Conservation (phyloP, 768 basidiomycete genomes). For the Pleurotus platypus region DNA sequence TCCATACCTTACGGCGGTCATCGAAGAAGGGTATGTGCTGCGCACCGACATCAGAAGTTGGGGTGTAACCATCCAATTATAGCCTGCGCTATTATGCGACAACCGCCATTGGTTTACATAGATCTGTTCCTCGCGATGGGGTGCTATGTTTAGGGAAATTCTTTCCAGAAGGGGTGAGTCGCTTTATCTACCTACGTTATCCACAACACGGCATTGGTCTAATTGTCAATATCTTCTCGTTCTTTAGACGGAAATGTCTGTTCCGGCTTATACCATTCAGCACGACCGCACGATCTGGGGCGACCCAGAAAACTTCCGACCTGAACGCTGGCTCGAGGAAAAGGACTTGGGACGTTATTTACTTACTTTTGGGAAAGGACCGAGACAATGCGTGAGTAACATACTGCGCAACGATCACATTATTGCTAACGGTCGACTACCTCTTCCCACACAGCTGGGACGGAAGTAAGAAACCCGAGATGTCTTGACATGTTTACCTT, state of each 20-base stretch:
- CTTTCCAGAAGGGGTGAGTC: conserved; percentile 26
- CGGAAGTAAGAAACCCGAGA: conserved; percentile 15
- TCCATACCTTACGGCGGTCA: conserved; percentile 23
- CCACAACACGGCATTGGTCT: too few species aligned
- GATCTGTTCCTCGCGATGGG: conserved; percentile 25
- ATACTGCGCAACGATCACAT: conserved; percentile 7
- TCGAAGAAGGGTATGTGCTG: conserved; percentile 21
- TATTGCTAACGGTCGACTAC: neutral
- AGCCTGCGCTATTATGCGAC: conserved; percentile 30
- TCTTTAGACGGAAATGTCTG: conserved; percentile 28
- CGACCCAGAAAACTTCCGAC: conserved; percentile 27
- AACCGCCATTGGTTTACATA: conserved; percentile 31
- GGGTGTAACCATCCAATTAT: neutral
- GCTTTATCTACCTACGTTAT: neutral
- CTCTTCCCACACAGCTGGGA: conserved; percentile 14
- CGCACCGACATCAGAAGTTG: neutral
- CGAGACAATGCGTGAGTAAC: conserved; percentile 23
- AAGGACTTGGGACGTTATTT: conserved; percentile 20
- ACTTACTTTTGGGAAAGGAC: conserved; percentile 28
- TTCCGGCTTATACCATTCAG: conserved; percentile 30
- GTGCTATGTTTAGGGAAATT: conserved; percentile 18
- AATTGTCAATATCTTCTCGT: neutral
- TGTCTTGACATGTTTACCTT: neutral
- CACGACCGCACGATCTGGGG: conserved; percentile 29
- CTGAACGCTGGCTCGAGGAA: conserved; percentile 32